These are phyloP conservation scores for Xylaria polymorpha DNA, from an alignment of 2,329 filamentous ascomycete genomes.

Conservation along the genomic window DNA sequence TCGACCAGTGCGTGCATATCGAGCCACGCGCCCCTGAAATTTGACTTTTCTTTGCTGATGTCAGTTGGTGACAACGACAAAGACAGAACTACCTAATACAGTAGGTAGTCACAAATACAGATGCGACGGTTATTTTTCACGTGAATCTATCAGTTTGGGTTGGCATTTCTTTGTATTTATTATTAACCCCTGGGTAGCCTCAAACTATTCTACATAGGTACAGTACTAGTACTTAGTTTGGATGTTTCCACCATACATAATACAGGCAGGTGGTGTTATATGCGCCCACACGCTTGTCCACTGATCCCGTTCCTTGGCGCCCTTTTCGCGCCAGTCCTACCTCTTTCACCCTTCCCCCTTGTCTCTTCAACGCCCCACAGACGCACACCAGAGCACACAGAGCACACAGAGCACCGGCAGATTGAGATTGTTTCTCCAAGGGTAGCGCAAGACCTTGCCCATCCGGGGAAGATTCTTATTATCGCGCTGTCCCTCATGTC, in stretches of 20 bases:
- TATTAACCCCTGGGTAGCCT: background rate
- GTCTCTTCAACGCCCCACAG: constrained; percentile 23
- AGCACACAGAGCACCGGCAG: constrained; percentile 15
- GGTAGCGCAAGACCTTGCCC: constrained; percentile 29
- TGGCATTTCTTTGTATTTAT: constrained; percentile 13
- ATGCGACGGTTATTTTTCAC: background rate
- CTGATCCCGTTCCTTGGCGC: constrained; percentile 27
- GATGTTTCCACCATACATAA: background rate
- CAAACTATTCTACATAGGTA: background rate
- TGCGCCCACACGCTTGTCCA: constrained; percentile 22
- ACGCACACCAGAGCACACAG: background rate
- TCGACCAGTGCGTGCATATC: constrained; percentile 15
- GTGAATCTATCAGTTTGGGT: background rate
- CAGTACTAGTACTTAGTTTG: background rate
- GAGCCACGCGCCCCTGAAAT: constrained; percentile 37
- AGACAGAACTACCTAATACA: no score
- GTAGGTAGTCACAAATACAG: background rate
- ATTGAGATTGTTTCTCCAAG: constrained; percentile 26
- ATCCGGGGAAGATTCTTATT: constrained; percentile 38
- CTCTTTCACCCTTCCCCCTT: constrained; percentile 19
- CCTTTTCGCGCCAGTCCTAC: constrained; percentile 12
- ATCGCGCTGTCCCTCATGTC: constrained; percentile 36
- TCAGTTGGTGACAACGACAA: background rate
- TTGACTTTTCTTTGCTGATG: constrained; percentile 14
- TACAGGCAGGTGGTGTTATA: constrained; percentile 4